Conservation (phyloP, 305 asterid genomes). For the Withania somnifera region DNA sequence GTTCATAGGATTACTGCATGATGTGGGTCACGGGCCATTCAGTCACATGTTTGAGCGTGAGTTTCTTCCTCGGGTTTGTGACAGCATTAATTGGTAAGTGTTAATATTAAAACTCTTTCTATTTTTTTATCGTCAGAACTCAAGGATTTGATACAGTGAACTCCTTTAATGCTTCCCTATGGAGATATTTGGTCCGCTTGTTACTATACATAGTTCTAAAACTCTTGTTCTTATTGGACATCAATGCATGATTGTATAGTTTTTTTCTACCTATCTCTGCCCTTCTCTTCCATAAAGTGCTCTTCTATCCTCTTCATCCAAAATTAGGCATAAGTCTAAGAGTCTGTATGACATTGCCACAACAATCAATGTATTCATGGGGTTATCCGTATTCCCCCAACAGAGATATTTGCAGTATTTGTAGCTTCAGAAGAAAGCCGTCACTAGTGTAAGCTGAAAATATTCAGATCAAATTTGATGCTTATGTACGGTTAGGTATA, state of each 20-base stretch:
- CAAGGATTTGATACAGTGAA: background rate
- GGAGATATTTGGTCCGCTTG: background rate
- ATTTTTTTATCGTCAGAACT: constrained; percentile 1
- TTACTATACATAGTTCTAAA: background rate
- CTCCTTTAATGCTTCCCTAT: background rate
- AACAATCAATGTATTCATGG: background rate
- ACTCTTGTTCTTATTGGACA: background rate
- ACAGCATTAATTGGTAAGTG: constrained; percentile 50
- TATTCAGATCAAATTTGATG: background rate
- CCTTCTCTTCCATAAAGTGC: background rate
- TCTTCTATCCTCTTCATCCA: background rate
- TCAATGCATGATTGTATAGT: background rate
- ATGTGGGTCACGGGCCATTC: constrained; percentile 94
- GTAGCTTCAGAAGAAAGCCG: background rate
- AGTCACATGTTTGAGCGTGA: constrained; percentile 85
- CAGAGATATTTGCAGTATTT: background rate
- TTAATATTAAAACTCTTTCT: background rate
- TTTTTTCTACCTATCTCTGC: background rate
- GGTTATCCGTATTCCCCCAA: background rate
- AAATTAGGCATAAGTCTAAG: background rate
- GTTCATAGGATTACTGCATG: constrained; percentile 74
- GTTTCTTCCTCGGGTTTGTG: constrained; percentile 56
- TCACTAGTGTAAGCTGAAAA: background rate
- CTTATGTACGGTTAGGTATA: background rate
- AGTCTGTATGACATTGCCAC: background rate